Evolutionary conservation across 176 grass and related monocot species (phyloP).

Genomic region (Elaeis guineensis): DNA sequence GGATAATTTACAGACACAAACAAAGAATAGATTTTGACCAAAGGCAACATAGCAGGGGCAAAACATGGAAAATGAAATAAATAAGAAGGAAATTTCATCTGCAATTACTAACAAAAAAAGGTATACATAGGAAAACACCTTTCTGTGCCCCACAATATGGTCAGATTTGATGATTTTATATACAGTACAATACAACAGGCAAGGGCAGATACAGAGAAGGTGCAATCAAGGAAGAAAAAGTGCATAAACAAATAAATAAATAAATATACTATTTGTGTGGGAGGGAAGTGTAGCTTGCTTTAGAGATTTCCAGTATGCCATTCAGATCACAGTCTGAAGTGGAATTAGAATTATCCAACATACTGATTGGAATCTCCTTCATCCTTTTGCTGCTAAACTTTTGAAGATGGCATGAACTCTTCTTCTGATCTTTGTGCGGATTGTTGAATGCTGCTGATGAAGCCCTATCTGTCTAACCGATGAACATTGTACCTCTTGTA

Average conservation of each 20-base stretch:
- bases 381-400: not conserved
- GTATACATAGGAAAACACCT: constrained; percentile 2
- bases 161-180: not conserved
- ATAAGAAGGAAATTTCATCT: not conserved
- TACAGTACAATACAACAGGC: constrained; percentile 8
- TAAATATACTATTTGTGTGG: not conserved
- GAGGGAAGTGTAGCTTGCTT: not conserved
- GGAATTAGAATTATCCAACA: not conserved
- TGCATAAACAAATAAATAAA: constrained; percentile 1
- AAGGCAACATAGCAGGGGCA: too few relatives aligned
- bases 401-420: not conserved
- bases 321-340: not conserved
- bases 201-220: not conserved
- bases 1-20: too few relatives aligned
- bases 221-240: not conserved
- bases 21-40: too few relatives aligned
- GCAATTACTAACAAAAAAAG: constrained; percentile 4
- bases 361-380: not conserved
- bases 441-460: constrained; percentile 60
- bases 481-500: constrained; percentile 81
- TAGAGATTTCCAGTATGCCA: not conserved
- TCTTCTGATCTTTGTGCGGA: constrained; percentile 35
- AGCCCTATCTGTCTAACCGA: constrained; percentile 39
- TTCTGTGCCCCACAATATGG: not conserved
- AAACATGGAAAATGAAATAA: not conserved